phyloP scores from a whole-genome alignment of 2,329 filamentous ascomycete genomes.

The Penicillium sp. region DNA sequence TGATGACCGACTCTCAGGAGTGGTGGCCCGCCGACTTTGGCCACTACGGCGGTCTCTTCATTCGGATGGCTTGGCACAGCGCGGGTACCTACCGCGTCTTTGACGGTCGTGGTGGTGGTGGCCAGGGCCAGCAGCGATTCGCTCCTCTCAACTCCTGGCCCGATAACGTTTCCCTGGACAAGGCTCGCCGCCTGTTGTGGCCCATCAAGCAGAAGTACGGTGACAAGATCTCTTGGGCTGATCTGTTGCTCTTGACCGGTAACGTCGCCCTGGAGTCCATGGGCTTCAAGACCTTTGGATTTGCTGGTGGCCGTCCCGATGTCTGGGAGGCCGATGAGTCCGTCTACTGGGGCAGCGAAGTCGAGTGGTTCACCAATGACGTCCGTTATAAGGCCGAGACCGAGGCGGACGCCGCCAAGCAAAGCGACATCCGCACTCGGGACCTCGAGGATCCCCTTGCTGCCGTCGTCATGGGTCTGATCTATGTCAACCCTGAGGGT shows the following conservation, averaged over 20 bases:
- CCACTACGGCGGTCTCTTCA: constrained; percentile 77
- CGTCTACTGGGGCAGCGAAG: constrained; percentile 76
- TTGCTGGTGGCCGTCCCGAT: constrained; percentile 70
- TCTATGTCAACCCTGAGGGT: constrained; percentile 81
- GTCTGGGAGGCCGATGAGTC: constrained; percentile 76
- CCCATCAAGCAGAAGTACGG: constrained; percentile 85
- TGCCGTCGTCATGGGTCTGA: constrained; percentile 73
- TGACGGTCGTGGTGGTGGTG: constrained; percentile 74
- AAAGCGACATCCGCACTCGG: constrained; percentile 56
- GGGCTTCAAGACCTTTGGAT: constrained; percentile 73
- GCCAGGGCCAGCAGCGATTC: constrained; percentile 75
- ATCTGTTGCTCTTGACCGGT: constrained; percentile 69
- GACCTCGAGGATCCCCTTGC: constrained; percentile 69
- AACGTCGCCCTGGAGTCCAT: constrained; percentile 78
- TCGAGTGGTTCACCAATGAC: constrained; percentile 67
- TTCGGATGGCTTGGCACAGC: constrained; percentile 81
- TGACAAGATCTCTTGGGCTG: constrained; percentile 79
- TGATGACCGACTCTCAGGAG: constrained; percentile 78
- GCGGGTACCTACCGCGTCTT: constrained; percentile 75
- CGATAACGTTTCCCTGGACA: constrained; percentile 76
- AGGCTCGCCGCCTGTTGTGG: constrained; percentile 76
- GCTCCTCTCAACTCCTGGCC: constrained; percentile 82
- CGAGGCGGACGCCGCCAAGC: constrained; percentile 43
- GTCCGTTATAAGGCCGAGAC: constrained; percentile 62
- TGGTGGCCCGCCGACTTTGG: constrained; percentile 84